These are phyloP conservation scores for Penicillium taxi DNA, from an alignment of 495 filamentous ascomycete species.

Conservation along the genomic window DNA sequence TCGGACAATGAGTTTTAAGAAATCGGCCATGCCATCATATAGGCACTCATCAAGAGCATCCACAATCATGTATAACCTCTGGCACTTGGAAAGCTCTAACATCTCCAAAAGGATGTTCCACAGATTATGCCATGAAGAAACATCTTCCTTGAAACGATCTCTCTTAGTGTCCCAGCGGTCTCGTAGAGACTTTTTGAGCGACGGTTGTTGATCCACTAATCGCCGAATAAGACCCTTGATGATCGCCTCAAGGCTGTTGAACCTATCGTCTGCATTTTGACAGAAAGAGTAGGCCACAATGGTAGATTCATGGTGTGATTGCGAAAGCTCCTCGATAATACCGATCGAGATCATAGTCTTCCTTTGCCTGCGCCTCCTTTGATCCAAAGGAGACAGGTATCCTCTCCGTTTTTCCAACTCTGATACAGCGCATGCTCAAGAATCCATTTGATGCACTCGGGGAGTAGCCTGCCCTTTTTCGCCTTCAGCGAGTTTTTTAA, in stretches of 20 bases:
- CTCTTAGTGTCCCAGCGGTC: conserved; percentile 4
- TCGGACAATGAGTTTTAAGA: conserved; percentile 26
- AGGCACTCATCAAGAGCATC: conserved; percentile 16
- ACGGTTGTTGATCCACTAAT: conserved; percentile 19
- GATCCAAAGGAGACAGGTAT: conserved; percentile 27
- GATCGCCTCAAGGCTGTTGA: conserved; percentile 33
- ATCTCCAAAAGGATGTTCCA: conserved; percentile 27
- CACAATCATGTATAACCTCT: conserved; percentile 9
- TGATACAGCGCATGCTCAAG: conserved; percentile 1
- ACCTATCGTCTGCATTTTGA: conserved; percentile 22
- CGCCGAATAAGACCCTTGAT: conserved; percentile 33
- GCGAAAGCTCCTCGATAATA: conserved; percentile 5
- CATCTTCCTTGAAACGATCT: conserved; percentile 2
- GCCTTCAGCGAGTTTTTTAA: conserved; percentile 5
- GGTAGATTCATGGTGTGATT: background rate
- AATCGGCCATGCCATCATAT: conserved; percentile 15
- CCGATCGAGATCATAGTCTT: conserved; percentile 16
- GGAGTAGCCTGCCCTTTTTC: conserved; percentile 3
- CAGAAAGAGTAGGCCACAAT: conserved; percentile 42
- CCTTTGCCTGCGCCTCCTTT: conserved; percentile 34
- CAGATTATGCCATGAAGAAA: conserved; percentile 11
- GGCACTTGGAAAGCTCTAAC: conserved; percentile 7
- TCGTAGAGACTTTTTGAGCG: conserved; percentile 21
- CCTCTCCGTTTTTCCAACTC: background rate
- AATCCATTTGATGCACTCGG: conserved; percentile 3